Evolutionary conservation across 345 rosid species (phyloP), one percentile per base, ranked within the genome.

Genomic region (Pistacia vera): DNA sequence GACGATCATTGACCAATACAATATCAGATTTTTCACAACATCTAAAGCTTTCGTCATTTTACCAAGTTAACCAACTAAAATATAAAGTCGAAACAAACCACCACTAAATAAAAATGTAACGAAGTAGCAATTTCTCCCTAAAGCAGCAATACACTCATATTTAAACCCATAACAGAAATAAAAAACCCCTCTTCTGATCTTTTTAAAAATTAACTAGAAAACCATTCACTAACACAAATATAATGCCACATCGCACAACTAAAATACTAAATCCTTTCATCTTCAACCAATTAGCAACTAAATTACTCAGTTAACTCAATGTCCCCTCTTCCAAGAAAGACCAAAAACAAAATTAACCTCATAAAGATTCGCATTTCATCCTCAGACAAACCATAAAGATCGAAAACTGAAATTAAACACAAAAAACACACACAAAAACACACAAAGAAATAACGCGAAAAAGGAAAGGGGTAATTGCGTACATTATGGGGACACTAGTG

Each of bases 401-500:
- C 75, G 69, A 78, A 74, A 52, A 48, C 54, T 68, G 75, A 63
- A 71, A 81, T 61, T 67, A 74, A 74, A 38, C 63, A 38, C 62
- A 17, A 67, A 54, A 2, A 38, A 38, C 41, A 22, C n/a, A n/a
- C n/a, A n/a, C n/a, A n/a, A n/a, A n/a, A n/a, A n/a, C n/a, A 38
- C 41, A 38, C 33, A 41, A 75, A 73, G 64, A 18, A 61, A 63
- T 25, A 77, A 51, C 66, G 28, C 20, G 61, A 18, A 20, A 62
- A 46, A 35, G 44, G 44, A 65, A 58, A 59, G 16, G 64, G 8
- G 44, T 25, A 33, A 30, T 30, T 30, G 33, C 2, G 68, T 89
- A 97, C 99, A 97, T 94, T 60, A 92, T 88, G 25, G 99, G 95
- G 25, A 97, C 97, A 83, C 97, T 94, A 56, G 99, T 97, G 60